phyloP scores from a whole-genome alignment of 495 filamentous ascomycete species.

The Hypoxylon fragiforme region DNA sequence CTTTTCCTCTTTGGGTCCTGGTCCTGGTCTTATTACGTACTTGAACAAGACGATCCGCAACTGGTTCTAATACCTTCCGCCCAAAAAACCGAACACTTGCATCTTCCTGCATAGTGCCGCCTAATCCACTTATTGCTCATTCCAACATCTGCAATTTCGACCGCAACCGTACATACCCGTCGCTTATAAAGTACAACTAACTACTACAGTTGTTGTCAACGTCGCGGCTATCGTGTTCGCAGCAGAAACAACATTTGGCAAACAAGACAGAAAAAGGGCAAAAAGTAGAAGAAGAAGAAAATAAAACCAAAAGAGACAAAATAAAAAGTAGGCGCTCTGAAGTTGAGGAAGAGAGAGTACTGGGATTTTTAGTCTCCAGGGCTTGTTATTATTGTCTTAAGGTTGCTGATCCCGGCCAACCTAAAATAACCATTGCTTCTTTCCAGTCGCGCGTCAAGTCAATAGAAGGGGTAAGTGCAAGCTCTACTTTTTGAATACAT shows the following conservation, averaged over 20 bases:
- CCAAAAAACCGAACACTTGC: slow-evolving; percentile 21
- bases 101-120: slow-evolving; percentile 24
- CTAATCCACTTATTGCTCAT: slow-evolving; percentile 15
- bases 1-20: slow-evolving; percentile 6
- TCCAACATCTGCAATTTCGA: slow-evolving; percentile 16
- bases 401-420: slow-evolving; percentile 24
- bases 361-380: too few relatives aligned
- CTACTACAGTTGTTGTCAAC: too few relatives aligned
- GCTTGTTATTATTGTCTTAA: background rate
- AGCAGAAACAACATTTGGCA: slow-evolving; percentile 11
- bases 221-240: too few relatives aligned
- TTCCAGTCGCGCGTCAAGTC: slow-evolving; percentile 11
- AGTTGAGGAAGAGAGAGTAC: background rate
- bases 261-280: background rate
- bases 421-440: background rate
- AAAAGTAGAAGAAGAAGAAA: background rate
- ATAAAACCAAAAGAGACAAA: background rate
- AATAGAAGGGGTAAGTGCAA: slow-evolving; percentile 28
- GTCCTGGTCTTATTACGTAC: slow-evolving; percentile 16
- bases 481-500: too few relatives aligned
- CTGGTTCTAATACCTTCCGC: slow-evolving; percentile 10
- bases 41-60: slow-evolving; percentile 18
- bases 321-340: background rate
- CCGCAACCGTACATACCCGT: too few relatives aligned
- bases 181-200: too few relatives aligned